These are phyloP conservation scores for Lotus japonicus DNA, from an alignment of 306 rosid genomes.

Conservation along the genomic window DNA sequence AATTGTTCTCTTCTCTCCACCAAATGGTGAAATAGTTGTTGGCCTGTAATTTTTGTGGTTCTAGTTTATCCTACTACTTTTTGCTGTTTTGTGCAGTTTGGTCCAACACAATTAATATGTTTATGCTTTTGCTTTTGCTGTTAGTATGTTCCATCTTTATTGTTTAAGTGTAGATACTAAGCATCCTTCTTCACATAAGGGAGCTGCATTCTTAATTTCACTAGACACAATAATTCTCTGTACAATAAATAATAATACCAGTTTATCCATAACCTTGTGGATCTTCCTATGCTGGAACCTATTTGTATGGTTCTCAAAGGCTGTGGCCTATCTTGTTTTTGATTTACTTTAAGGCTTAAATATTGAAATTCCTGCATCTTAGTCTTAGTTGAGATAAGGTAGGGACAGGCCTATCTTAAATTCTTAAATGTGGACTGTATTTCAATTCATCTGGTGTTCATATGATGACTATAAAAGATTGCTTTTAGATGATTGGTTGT, in stretches of 20 bases:
- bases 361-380: slow-evolving; percentile 2
- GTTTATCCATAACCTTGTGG: neutral
- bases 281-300: neutral
- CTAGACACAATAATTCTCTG: neutral
- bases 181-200: neutral
- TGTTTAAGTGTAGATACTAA: neutral
- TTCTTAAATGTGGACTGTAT: neutral
- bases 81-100: neutral
- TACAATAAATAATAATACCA: neutral
- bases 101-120: neutral
- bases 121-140: neutral
- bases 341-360: neutral
- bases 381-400: slow-evolving; percentile 12
- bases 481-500: neutral
- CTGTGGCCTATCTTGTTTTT: neutral
- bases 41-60: slow-evolving; percentile 14
- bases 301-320: slow-evolving; percentile 1
- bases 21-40: neutral
- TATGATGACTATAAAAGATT: neutral
- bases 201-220: neutral
- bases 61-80: neutral
- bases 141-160: slow-evolving; percentile 10
- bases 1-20: neutral
- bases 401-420: neutral
- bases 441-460: neutral